Evolutionary conservation across 345 rosid species (phyloP).

Genomic region (Dipteronia sinensis): DNA sequence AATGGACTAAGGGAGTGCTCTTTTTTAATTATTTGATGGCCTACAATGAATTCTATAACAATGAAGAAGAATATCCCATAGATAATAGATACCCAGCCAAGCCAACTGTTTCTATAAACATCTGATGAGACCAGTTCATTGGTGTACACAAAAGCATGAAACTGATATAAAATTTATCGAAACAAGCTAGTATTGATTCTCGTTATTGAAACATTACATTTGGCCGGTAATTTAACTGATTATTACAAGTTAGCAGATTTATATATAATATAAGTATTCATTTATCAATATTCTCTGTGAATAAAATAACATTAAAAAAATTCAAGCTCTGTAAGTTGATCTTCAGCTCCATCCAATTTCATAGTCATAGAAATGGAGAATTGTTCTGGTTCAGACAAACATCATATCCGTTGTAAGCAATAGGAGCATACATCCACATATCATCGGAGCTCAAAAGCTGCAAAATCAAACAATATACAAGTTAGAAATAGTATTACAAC

Average conservation of each 20-base stretch:
- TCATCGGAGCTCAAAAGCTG: constrained; percentile 96
- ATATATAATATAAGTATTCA: not conserved
- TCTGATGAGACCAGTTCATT: not conserved
- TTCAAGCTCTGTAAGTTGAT: not conserved
- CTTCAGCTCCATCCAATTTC: not conserved
- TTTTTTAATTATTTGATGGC: not conserved
- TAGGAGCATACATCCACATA: constrained; percentile 95
- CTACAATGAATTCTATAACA: not conserved
- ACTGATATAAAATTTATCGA: not conserved
- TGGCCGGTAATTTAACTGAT: not conserved
- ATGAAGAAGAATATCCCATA: not conserved
- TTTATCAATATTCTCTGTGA: not conserved
- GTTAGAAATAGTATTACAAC: not conserved
- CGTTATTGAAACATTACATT: not conserved
- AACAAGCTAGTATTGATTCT: not conserved
- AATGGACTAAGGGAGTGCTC: no score
- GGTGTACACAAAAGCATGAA: not conserved
- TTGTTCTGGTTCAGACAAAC: constrained; percentile 72
- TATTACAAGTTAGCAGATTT: constrained; percentile 9
- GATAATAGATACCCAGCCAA: not conserved
- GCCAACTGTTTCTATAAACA: not conserved
- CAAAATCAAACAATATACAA: constrained; percentile 10
- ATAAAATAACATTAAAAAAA: not conserved
- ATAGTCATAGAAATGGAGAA: constrained; percentile 43
- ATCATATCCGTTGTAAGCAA: constrained; percentile 87